These are phyloP conservation scores for Zygoascus flipseniorum DNA, from an alignment of 805 yeast genomes.

Conservation along the genomic window DNA sequence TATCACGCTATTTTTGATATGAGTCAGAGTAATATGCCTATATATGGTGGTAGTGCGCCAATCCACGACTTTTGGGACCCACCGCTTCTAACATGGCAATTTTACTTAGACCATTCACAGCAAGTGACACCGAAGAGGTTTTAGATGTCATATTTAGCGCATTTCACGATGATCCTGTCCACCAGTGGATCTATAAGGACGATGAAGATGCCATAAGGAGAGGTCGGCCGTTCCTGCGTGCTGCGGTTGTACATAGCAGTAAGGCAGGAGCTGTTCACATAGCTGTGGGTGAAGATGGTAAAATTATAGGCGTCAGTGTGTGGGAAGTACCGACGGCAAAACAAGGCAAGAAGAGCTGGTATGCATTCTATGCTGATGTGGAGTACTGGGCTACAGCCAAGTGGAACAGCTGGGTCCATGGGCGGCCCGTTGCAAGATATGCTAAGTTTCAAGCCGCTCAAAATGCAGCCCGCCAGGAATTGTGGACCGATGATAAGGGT, in stretches of 20 bases:
- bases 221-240: not conserved
- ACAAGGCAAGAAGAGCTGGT: not conserved
- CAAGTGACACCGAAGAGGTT: not conserved
- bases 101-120: not conserved
- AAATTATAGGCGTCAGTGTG: conserved; percentile 1
- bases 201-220: not conserved
- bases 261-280: not conserved
- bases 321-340: conserved; percentile 1
- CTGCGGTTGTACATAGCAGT: not conserved
- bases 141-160: not conserved
- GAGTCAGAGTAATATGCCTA: too few species aligned
- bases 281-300: not conserved
- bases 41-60: too few species aligned
- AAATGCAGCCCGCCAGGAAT: not conserved
- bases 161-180: conserved; percentile 1
- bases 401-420: not conserved
- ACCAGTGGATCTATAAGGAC: not conserved
- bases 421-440: not conserved
- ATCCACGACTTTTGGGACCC: too few species aligned
- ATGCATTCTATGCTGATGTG: not conserved
- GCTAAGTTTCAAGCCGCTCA: not conserved
- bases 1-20: too few species aligned
- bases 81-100: not conserved
- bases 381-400: not conserved
- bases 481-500: not conserved